Base-by-base conservation (phyloP, 1,284 basidiomycete genomes). In the Cystobasidium sp. region DNA sequence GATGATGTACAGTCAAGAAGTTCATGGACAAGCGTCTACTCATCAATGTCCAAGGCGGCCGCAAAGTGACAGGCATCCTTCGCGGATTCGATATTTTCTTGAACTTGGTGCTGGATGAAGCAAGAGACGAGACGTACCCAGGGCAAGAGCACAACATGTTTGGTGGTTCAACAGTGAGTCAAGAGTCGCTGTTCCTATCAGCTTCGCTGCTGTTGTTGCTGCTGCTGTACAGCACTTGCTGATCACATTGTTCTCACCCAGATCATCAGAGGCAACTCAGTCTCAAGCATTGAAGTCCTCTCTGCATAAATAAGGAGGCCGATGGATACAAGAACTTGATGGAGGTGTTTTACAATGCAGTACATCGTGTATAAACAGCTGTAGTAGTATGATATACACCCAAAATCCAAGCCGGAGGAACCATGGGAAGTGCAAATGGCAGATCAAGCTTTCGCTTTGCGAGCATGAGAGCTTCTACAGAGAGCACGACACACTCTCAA, bases 1-100 rank as follows among this genome's bases (percentile, higher is more conserved):
- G 14, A 58, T 22, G 16, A 10, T 18, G 24, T 22, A 52, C 70
- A 73, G 70, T 73, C 51, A 73, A 73, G 70, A 73, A 97, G 91
- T 99, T 97, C 83, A 97, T 99, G 92, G 97, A 99, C 88, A 97
- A 97, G 86, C 92, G 91, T 79, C 86, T 98, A 79, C 94, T 94
- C 83, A 87, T 99, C 81, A 90, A 97, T 85, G 86, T 99, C 7
- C 96, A 99, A 82, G 97, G 95, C 68, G 94, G 94, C 74, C 90
- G 97, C 80, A 94, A 93, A 86, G 91, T 99, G 80, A 93, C 92
- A 83, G 97, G 96, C 73, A 90, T 90, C n/a, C 85, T 99, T 71
- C 90, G 97, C 76, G 97, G 97, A 49, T 99, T 96, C 84, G 97
- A 99, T 86, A 91, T 99, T 80, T 99, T 99, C 86, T 86, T 99